Evolutionary conservation across 1,284 basidiomycete genomes (phyloP), one percentile per base, ranked within the genome.

Genomic region (Rhizoctonia solani): DNA sequence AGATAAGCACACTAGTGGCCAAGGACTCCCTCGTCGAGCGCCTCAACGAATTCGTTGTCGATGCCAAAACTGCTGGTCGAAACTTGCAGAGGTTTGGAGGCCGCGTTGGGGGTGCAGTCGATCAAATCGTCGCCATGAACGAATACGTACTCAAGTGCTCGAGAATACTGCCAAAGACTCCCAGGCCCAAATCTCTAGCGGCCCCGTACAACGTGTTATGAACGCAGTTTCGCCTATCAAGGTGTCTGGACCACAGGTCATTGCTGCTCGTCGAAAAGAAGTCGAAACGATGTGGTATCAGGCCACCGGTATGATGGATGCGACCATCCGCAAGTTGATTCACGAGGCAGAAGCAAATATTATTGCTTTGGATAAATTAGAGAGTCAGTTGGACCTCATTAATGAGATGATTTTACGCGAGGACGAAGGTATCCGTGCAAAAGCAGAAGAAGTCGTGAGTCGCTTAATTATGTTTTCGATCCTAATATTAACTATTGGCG

Each of bases 21-120:
- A 70, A 68, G 42, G 69, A 70, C 11, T 34, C 53, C 16, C 53
- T 70, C 1, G 59, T 37, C 13, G 37, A 56, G 9, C n/a, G 29
- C 21, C 49, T 70, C 11, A 49, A 68, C 19, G 53, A 52, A 14
- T 70, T 70, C 41, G 54, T 65, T 9, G 32, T 25, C 14, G 47
- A 65, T n/a, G 69, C 69, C 14, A 54, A 59, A 42, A 54, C 4
- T 23, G 47, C 67, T 13, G 59, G 66, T 14, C 47, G 69, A 39
- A 68, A 56, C 21, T 30, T 70, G 41, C 69, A 70, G 19, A 59
- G 67, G 19, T 63, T 70, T n/a, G 59, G 69, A 13, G 53, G 67
- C 13, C 58, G 54, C 5, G 67, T 70, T n/a, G 69, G 69, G 3
- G 67, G 67, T 23, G 53, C 69, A n/a, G 67, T 70, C 27, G 69